Evolutionary conservation across 139 green algal genomes (phyloP).

Genomic region (Pseudopediastrum boryanum): DNA sequence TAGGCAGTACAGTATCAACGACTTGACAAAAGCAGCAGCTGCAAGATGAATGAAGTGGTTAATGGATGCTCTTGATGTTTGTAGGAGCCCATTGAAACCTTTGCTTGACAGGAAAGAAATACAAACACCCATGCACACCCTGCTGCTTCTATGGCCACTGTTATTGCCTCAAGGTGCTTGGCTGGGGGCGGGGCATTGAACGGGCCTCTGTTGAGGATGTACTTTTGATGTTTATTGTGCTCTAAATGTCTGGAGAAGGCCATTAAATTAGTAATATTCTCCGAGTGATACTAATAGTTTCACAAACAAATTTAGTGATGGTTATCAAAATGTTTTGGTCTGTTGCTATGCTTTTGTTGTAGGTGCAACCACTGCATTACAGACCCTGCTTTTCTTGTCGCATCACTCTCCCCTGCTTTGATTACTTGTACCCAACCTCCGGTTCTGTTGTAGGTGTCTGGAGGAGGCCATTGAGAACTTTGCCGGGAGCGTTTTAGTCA

Average conservation of each 20-base stretch:
- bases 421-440: too few relatives aligned
- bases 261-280: not conserved
- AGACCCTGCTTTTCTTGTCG: not conserved
- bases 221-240: not conserved
- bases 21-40: too few relatives aligned
- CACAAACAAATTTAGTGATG: not conserved
- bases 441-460: conserved; percentile 46
- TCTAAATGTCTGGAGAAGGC: not conserved
- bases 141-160: too few relatives aligned
- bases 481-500: conserved; percentile 68
- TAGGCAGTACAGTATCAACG: too few relatives aligned
- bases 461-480: conserved; percentile 76
- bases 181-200: not conserved
- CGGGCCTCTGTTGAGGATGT: not conserved
- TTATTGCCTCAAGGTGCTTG: too few relatives aligned
- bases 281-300: not conserved
- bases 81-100: too few relatives aligned
- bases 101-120: too few relatives aligned
- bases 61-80: too few relatives aligned
- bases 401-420: not conserved
- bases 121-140: too few relatives aligned
- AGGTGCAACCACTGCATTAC: not conserved
- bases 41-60: too few relatives aligned
- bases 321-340: not conserved
- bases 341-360: not conserved